Base-by-base conservation (phyloP, 179 eudicot species). In the Actinidia chinensis region DNA sequence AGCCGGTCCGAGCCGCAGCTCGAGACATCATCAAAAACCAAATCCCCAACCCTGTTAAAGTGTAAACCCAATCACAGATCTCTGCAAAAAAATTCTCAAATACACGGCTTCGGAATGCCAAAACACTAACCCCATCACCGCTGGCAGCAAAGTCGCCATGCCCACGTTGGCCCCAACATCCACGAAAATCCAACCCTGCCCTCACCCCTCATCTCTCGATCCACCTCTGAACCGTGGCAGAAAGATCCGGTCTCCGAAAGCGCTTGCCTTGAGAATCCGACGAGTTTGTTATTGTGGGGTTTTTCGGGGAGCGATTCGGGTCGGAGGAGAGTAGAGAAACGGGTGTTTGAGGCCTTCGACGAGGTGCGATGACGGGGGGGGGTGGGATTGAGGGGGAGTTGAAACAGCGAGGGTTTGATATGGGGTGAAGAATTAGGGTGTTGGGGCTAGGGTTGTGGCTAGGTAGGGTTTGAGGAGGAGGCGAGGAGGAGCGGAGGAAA, bases 131-230 rank as follows among this genome's bases (percentile, higher is more conserved):
- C 97, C 97, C 95, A 93, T 93, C 8, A 89, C 97, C 59, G 98
- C 94, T n/a, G 1, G 97, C 98, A 8, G 97, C 95, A 76, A 93
- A 93, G 82, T 83, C 7, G 97, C 99, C 99, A 95, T 95, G 7
- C 99, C 98, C 77, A 95, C 97, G 92, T 95, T 95, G 4, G 94
- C 98, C 23, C 99, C 99, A 8, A 95, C 97, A 90, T 95, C 98
- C 61, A 95, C 81, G 36, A 95, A 87, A 28, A 88, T 72, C 99
- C 99, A 70, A 48, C 74, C 77, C 78, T 81, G 15, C 87, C 86
- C 83, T 84, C 81, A 1, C 59, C 84, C 71, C 18, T 76, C 86
- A 85, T 80, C 84, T 78, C 82, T 44, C 81, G 96, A 83, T 94
- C 18, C 61, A 92, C 64, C 5, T 83, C 83, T 95, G 98, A 42